These are phyloP conservation scores for Datisca glomerata DNA, from an alignment of 306 rosid genomes.

Conservation along the genomic window DNA sequence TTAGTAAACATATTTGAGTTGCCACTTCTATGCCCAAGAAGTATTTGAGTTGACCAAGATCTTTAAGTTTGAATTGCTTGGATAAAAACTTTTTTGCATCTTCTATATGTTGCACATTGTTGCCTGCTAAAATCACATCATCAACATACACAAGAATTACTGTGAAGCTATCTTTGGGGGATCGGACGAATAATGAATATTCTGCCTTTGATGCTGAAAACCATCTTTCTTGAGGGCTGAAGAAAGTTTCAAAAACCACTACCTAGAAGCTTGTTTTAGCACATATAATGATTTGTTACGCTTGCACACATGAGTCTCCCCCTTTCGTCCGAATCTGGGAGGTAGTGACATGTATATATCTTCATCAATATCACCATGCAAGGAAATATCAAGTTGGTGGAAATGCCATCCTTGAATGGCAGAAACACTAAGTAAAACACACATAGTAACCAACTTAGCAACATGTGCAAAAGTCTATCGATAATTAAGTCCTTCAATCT, in stretches of 20 bases:
- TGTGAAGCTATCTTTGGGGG: not conserved
- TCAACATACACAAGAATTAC: not conserved
- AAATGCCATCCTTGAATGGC: not conserved
- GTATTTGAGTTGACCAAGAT: not conserved
- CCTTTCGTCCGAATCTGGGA: not conserved
- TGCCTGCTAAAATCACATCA: constrained; percentile 1
- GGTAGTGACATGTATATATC: not conserved
- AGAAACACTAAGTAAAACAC: not conserved
- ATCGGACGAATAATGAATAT: not conserved
- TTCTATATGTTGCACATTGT: not conserved
- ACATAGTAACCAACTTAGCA: not conserved
- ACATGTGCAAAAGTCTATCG: not conserved
- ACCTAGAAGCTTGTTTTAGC: too few relatives aligned
- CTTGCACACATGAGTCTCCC: not conserved
- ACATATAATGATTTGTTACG: too few relatives aligned
- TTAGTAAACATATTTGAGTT: too few relatives aligned
- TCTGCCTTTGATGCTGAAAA: not conserved
- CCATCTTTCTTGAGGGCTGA: not conserved
- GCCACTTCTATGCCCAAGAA: constrained; percentile 7
- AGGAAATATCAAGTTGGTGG: not conserved
- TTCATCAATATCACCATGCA: not conserved
- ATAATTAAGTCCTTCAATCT: not conserved
- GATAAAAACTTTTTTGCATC: not conserved
- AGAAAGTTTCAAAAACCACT: too few relatives aligned
- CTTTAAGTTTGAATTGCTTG: not conserved